A percentile compares a stretch with the other conserved stretches of the same genome.
Conservation (phyloP, 2,329 filamentous ascomycete species). For the Pseudofabraea citricarpa region DNA sequence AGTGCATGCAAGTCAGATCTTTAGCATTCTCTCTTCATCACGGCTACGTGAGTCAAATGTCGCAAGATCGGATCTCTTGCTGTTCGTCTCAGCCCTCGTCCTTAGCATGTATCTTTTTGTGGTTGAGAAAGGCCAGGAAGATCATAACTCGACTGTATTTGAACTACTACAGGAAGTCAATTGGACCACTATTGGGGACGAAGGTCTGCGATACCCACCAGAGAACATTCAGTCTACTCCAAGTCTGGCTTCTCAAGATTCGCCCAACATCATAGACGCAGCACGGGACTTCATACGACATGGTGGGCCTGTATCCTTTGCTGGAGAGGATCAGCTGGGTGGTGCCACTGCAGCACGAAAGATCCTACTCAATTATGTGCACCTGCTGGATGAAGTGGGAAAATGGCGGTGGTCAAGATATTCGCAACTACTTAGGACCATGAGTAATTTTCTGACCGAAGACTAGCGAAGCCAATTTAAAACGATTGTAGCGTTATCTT, state of each 20-base stretch:
- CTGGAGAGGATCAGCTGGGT: not conserved
- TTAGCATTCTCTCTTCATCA: not conserved
- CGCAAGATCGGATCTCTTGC: not conserved
- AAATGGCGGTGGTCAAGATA: not conserved
- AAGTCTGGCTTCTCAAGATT: no score
- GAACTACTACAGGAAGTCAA: not conserved
- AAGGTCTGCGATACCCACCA: not conserved
- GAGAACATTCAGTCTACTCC: no score
- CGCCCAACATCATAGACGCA: not conserved
- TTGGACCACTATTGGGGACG: not conserved
- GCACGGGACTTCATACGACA: not conserved
- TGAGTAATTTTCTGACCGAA: not conserved
- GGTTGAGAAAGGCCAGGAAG: not conserved
- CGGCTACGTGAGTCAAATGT: not conserved
- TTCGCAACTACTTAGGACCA: not conserved
- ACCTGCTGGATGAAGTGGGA: not conserved
- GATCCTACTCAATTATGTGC: not conserved
- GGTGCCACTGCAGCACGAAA: not conserved
- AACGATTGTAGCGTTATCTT: not conserved
- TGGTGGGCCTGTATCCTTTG: not conserved
- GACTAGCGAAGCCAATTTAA: no score
- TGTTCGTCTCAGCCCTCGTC: not conserved
- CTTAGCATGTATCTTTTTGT: conserved; percentile 1
- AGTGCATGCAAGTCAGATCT: not conserved
- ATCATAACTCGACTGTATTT: not conserved